A percentile compares a stretch with the other conserved stretches of the same genome.
Evolutionary conservation across 208 protist genomes (phyloP).

Genomic region (Herpetomonas samuelpessoai): DNA sequence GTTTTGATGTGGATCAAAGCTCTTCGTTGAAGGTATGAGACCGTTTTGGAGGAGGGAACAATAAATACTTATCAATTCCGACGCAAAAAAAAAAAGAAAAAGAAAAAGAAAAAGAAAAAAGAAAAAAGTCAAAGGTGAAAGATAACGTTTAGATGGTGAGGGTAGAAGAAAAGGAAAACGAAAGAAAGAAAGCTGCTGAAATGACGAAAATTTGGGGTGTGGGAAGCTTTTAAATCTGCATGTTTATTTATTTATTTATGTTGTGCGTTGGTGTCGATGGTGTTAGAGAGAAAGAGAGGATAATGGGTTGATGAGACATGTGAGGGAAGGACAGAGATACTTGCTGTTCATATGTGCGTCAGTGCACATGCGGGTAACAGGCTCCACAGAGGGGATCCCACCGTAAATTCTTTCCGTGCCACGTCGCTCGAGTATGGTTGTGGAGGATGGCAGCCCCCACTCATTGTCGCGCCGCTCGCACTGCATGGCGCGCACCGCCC

Average conservation of each 20-base stretch:
- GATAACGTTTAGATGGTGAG: background rate
- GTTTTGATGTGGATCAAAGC: background rate
- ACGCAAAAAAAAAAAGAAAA: constrained; percentile 13
- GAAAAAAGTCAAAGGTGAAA: background rate
- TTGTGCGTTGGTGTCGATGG: background rate
- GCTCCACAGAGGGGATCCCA: too few species aligned
- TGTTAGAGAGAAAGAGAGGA: background rate
- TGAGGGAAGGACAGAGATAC: background rate
- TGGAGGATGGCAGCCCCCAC: too few species aligned
- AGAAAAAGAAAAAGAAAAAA: constrained; percentile 5
- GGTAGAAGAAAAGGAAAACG: constrained; percentile 6
- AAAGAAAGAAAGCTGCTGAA: constrained; percentile 1
- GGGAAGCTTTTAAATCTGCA: too few species aligned
- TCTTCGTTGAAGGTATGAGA: background rate
- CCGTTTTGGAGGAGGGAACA: background rate
- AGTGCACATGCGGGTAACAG: too few species aligned
- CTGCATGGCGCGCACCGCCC: too few species aligned
- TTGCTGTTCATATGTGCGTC: too few species aligned
- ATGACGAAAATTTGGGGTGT: background rate
- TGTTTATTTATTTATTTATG: too few species aligned
- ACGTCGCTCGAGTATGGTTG: too few species aligned
- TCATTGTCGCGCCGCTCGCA: too few species aligned
- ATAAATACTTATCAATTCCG: background rate
- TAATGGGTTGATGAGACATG: background rate
- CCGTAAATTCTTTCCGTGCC: too few species aligned